Evolutionary conservation across 345 rosid genomes (phyloP).

Genomic region (Odontarrhena argentea): DNA sequence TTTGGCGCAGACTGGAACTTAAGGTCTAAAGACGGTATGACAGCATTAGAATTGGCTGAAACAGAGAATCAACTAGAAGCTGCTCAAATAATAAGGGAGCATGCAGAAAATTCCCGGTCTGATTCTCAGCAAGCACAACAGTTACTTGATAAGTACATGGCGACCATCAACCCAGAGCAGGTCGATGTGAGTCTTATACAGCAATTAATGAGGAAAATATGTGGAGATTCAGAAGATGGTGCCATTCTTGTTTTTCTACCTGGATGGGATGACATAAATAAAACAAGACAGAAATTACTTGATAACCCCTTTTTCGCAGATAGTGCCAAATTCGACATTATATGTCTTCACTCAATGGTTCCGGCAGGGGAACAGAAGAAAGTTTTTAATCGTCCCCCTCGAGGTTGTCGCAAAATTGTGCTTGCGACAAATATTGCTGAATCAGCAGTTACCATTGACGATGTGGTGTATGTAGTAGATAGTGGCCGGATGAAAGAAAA

Average conservation of each 20-base stretch:
- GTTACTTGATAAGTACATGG: slow-evolving; percentile 70
- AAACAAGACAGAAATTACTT: slow-evolving; percentile 59
- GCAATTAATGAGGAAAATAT: slow-evolving; percentile 68
- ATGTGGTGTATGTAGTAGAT: slow-evolving; percentile 93
- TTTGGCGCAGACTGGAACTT: slow-evolving; percentile 66
- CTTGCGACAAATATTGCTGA: slow-evolving; percentile 94
- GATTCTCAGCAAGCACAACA: slow-evolving; percentile 50
- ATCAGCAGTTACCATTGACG: slow-evolving; percentile 90
- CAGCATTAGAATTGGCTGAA: slow-evolving; percentile 75
- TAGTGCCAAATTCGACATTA: slow-evolving; percentile 60
- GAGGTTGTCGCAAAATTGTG: slow-evolving; percentile 86
- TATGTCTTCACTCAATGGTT: slow-evolving; percentile 93
- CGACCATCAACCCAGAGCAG: slow-evolving; percentile 58
- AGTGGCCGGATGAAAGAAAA: slow-evolving; percentile 97
- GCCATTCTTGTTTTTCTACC: slow-evolving; percentile 96
- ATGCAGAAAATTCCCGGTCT: slow-evolving; percentile 44
- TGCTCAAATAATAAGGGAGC: slow-evolving; percentile 62
- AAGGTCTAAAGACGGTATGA: slow-evolving; percentile 58
- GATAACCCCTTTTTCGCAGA: slow-evolving; percentile 59
- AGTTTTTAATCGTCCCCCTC: slow-evolving; percentile 70
- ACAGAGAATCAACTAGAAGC: slow-evolving; percentile 64
- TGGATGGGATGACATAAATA: slow-evolving; percentile 96
- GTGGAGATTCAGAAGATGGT: slow-evolving; percentile 70
- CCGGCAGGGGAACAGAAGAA: slow-evolving; percentile 84
- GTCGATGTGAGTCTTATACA: slow-evolving; percentile 79